These are phyloP conservation scores for Venturia aucupariae DNA, from an alignment of 2,329 filamentous ascomycete species.

Conservation along the genomic window DNA sequence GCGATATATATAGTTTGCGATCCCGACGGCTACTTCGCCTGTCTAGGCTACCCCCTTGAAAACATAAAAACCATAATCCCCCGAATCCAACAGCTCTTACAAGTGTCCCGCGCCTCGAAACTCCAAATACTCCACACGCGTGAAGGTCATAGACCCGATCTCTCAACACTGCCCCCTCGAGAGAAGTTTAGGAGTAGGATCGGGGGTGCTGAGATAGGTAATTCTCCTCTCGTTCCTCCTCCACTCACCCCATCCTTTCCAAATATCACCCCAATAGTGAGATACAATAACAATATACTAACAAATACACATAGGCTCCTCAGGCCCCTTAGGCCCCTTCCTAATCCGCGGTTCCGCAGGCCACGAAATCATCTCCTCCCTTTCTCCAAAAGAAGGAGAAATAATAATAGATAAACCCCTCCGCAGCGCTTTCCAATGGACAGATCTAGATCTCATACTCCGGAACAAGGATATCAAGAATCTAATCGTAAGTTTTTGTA, in stretches of 20 bases:
- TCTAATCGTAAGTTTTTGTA: conserved; percentile 34
- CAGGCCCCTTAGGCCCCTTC: conserved; percentile 43
- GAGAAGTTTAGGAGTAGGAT: conserved; percentile 36
- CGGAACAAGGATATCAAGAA: conserved; percentile 44
- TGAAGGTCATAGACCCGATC: conserved; percentile 41
- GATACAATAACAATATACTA: too few relatives aligned
- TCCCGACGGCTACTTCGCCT: conserved; percentile 39
- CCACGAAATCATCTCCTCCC: conserved; percentile 46
- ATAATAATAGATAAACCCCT: conserved; percentile 49
- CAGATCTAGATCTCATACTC: conserved; percentile 44
- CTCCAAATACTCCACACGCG: conserved; percentile 34
- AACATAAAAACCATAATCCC: conserved; percentile 37
- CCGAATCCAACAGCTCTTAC: conserved; percentile 31
- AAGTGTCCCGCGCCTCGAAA: conserved; percentile 29
- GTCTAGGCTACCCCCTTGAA: conserved; percentile 37
- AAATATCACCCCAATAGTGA: background rate
- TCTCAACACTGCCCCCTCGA: conserved; percentile 41
- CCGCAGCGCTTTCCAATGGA: conserved; percentile 51
- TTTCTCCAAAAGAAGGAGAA: conserved; percentile 42
- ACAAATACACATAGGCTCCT: conserved; percentile 37
- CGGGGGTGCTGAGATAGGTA: conserved; percentile 27
- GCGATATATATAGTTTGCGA: conserved; percentile 28
- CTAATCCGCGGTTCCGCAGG: conserved; percentile 46
- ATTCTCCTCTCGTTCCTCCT: conserved; percentile 30
- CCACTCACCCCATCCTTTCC: background rate